Base-by-base conservation (phyloP, 1,284 basidiomycete species). In the Waitea zeae region DNA sequence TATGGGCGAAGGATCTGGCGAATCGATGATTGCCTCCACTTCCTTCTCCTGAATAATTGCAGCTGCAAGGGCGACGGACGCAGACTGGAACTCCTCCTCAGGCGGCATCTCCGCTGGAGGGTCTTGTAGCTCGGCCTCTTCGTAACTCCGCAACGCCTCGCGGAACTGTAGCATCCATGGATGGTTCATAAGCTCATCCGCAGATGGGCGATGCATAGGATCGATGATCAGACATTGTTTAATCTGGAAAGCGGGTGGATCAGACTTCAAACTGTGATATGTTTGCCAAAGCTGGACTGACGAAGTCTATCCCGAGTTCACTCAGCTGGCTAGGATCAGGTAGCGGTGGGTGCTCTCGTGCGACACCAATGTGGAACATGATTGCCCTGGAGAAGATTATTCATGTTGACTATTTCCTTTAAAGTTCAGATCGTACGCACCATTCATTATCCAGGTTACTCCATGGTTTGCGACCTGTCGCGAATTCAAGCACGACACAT, bases 361-460 rank as follows among this genome's bases (percentile, higher is more conserved):
- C 88, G 38, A 97, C 89, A 35, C 93, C 92, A 34, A 96, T 96
- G 52, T 96, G 92, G 67, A 96, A 97, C 92, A 96, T 96, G 58
- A 96, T 93, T 4, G 89, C 90, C 88, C 87, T 87, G 37, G 4
- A 36, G 19, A n/a, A n/a, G n/a, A n/a, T n/a, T n/a, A n/a, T n/a
- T n/a, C n/a, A n/a, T n/a, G n/a, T n/a, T n/a, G 33, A 38, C 33
- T 14, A 22, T 20, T 12, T 14, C 11, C 24, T 27, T 11, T n/a
- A 27, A n/a, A 11, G n/a, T n/a, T n/a, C n/a, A 43, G 11, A 5
- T 33, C 30, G 20, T 13, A 50, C 75, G 42, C 44, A 88, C 92
- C 95, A 98, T 68, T 98, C 93, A 47, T 98, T 98, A 54, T 98
- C 95, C 30, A 97, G 72, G 49, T 96, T 93, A 49, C 84, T 92